phyloP scores from a whole-genome alignment of 2,329 filamentous ascomycete species.

The Xylariaceae sp. region DNA sequence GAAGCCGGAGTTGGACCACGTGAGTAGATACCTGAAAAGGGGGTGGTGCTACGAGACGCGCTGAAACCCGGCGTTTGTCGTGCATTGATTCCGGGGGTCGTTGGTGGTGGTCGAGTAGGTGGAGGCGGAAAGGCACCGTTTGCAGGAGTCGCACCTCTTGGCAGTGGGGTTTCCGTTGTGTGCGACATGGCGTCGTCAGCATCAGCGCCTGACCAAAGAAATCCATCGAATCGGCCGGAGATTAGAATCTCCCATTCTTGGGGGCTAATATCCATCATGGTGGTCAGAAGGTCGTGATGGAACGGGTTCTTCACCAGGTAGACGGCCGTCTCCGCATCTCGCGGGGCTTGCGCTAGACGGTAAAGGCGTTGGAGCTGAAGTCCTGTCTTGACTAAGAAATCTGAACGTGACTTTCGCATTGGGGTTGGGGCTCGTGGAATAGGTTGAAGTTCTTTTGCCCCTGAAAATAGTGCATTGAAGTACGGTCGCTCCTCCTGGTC shows the following conservation, averaged over 20 bases:
- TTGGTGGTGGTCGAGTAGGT: constrained; percentile 37
- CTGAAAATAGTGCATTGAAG: constrained; percentile 74
- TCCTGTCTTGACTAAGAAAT: constrained; percentile 69
- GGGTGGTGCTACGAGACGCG: constrained; percentile 43
- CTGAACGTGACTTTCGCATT: constrained; percentile 58
- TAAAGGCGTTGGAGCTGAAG: constrained; percentile 82
- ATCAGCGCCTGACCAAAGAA: constrained; percentile 89
- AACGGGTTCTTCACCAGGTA: constrained; percentile 78
- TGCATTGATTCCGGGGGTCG: constrained; percentile 38
- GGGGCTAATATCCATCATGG: constrained; percentile 77
- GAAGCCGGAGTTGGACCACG: constrained; percentile 53
- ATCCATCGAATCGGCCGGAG: constrained; percentile 91
- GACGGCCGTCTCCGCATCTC: constrained; percentile 79
- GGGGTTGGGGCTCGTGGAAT: constrained; percentile 64
- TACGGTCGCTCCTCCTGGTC: constrained; percentile 68
- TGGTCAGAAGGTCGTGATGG: constrained; percentile 81
- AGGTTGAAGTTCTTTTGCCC: constrained; percentile 51
- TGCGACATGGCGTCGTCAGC: constrained; percentile 39
- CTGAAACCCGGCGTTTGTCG: constrained; percentile 38
- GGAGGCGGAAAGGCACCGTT: constrained; percentile 41
- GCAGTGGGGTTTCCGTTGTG: constrained; percentile 40
- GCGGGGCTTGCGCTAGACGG: constrained; percentile 63
- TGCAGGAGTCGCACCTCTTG: constrained; percentile 50
- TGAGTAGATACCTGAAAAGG: constrained; percentile 47
- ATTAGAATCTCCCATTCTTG: constrained; percentile 97